Percentiles rank a stretch among this genome's conserved stretches.
Evolutionary conservation across 2,329 filamentous ascomycete species (phyloP).

Genomic region (Pyricularia grisea): DNA sequence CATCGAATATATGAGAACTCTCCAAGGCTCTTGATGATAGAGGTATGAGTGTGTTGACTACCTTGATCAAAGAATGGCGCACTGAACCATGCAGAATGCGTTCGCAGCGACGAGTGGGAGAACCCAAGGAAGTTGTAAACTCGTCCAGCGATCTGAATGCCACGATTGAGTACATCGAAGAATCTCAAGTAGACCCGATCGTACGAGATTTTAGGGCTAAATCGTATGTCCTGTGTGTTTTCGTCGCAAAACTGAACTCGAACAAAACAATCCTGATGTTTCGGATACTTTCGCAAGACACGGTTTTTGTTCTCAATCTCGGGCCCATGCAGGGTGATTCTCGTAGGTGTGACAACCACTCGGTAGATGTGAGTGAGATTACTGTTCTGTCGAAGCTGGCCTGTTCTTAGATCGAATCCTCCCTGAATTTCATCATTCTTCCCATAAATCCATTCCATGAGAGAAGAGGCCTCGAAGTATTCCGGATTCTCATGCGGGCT

Average conservation of each 20-base stretch:
- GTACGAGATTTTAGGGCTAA: constrained; percentile 41
- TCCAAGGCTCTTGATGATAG: constrained; percentile 38
- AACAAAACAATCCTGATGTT: constrained; percentile 53
- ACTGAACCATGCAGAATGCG: constrained; percentile 59
- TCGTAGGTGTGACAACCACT: constrained; percentile 49
- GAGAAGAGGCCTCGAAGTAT: constrained; percentile 25
- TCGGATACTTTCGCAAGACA: constrained; percentile 56
- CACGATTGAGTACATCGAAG: constrained; percentile 43
- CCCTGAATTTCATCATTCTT: constrained; percentile 26
- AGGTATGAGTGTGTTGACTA: constrained; percentile 24
- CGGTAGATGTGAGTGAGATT: constrained; percentile 44
- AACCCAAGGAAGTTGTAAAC: constrained; percentile 63
- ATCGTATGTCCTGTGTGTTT: constrained; percentile 53
- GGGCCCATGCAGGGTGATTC: constrained; percentile 47
- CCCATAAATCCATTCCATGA: constrained; percentile 29
- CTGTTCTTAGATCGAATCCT: constrained; percentile 7
- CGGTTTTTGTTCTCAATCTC: constrained; percentile 61
- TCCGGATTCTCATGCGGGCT: constrained; percentile 37
- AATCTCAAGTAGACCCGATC: constrained; percentile 50
- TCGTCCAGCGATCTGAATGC: constrained; percentile 55
- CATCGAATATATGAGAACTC: constrained; percentile 40
- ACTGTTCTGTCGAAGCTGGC: constrained; percentile 15
- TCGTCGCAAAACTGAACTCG: constrained; percentile 69
- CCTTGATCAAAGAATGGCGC: constrained; percentile 31
- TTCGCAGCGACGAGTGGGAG: constrained; percentile 67